Conservation (phyloP, 371 early-diverging fungal species). For the Mortierella polycephala region DNA sequence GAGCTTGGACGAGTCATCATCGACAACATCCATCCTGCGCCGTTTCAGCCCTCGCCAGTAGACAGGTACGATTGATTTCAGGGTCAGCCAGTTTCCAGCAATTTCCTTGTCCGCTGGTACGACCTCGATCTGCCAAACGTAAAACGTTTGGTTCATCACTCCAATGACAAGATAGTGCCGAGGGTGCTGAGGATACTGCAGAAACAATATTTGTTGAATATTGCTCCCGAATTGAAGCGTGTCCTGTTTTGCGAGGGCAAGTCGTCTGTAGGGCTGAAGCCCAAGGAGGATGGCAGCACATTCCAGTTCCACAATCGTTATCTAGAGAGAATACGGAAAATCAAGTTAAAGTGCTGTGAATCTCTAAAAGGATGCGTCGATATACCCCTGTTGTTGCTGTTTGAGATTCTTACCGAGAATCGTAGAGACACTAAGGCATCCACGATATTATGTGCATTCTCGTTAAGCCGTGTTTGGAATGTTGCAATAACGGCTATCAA, state of each 20-base stretch:
- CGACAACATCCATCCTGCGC: neutral
- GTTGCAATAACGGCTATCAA: constrained; percentile 32
- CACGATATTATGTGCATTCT: constrained; percentile 45
- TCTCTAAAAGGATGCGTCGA: neutral
- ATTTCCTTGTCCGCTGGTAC: constrained; percentile 23
- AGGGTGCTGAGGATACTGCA: constrained; percentile 51
- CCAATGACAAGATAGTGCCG: constrained; percentile 47
- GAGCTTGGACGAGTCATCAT: neutral
- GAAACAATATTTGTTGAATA: constrained; percentile 42
- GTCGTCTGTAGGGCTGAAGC: constrained; percentile 36
- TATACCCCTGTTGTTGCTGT: neutral
- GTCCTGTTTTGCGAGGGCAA: constrained; percentile 38
- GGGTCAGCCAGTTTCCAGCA: constrained; percentile 28
- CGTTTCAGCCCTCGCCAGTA: constrained; percentile 40
- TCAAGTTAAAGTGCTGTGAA: neutral
- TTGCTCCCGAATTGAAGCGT: constrained; percentile 28
- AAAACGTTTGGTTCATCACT: constrained; percentile 38
- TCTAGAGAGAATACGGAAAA: constrained; percentile 10
- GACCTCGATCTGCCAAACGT: constrained; percentile 46
- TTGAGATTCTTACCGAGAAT: constrained; percentile 32
- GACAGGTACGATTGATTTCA: constrained; percentile 34
- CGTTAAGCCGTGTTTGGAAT: constrained; percentile 42
- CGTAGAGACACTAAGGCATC: constrained; percentile 40
- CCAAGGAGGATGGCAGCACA: constrained; percentile 28
- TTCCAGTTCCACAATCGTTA: constrained; percentile 50